A percentile compares a stretch with the other conserved stretches of the same genome.
Evolutionary conservation across 2,329 filamentous ascomycete genomes (phyloP).

Genomic region (Penicillium sp.): DNA sequence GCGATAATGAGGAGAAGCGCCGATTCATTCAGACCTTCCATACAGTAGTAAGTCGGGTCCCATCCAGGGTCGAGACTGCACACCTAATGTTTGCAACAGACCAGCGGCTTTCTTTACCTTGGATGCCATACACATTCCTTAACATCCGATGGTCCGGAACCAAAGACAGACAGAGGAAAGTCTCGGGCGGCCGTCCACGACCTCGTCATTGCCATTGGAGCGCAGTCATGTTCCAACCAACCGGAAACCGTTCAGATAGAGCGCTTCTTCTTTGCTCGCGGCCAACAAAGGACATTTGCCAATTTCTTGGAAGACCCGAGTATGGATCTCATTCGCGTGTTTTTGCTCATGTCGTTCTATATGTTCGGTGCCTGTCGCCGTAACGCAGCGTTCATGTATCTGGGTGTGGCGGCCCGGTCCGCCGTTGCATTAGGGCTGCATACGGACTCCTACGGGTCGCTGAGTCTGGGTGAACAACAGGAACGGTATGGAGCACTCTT

Average conservation of each 20-base stretch:
- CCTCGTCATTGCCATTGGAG: conserved; percentile 52
- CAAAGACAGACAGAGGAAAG: conserved; percentile 22
- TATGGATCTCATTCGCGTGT: conserved; percentile 50
- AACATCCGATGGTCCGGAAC: conserved; percentile 2
- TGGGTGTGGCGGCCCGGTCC: conserved; percentile 56
- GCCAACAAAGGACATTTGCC: conserved; percentile 47
- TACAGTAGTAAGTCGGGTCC: conserved; percentile 21
- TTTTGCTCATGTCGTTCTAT: conserved; percentile 56
- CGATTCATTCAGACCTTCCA: conserved; percentile 32
- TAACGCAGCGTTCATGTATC: conserved; percentile 60
- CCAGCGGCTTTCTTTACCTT: conserved; percentile 41
- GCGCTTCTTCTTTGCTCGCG: conserved; percentile 46
- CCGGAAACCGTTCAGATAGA: conserved; percentile 29
- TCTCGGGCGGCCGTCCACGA: conserved; percentile 34
- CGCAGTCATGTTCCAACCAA: conserved; percentile 43
- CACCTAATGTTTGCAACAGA: conserved; percentile 25
- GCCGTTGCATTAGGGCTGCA: conserved; percentile 57
- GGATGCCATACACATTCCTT: conserved; percentile 29
- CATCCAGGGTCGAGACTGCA: neutral
- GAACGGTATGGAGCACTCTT: neutral
- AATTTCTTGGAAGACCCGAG: conserved; percentile 53
- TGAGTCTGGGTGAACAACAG: conserved; percentile 14
- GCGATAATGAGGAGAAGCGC: conserved; percentile 28
- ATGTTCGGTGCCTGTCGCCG: conserved; percentile 56
- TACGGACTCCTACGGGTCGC: conserved; percentile 16